Base-by-base conservation (phyloP, 805 yeast genomes). In the Monosporozyma solicola region DNA sequence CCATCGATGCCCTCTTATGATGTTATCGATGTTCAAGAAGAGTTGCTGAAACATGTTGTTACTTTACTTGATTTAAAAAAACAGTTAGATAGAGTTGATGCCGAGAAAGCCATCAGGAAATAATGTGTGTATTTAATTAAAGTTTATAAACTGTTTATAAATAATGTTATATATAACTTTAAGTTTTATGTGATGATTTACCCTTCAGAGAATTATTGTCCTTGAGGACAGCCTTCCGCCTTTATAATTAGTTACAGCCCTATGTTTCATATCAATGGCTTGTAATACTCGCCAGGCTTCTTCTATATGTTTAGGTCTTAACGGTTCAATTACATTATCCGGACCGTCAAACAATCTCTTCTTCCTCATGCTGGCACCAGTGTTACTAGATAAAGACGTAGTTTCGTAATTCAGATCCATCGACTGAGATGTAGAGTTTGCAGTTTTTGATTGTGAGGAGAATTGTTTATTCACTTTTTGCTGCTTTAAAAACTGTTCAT, bases 241-340 rank as follows among this genome's bases (percentile, higher is more conserved):
- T 33, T 82, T 79, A 66, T 84, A 88, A 51, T 85, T 82, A 54
- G 89, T 74, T 45, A 83, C 65, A 2, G 94, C 85, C 54, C 77
- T 80, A 56, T 80, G 84, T 47, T 75, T 78, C 61, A 79, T 79
- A 46, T 77, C 76, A 1, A 70, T 71, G 1, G 74, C 69, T 66
- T 90, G 97, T 45, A 88, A 68, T 51, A 84, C 71, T 61, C 97
- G 74, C 90, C 94, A 89, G 0, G 97, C 97, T 63, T 89, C 96
- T 54, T 84, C 83, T 10, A 91, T 83, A 67, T 91, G 96, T 54
- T 80, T 79, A 0, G 92, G 87, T 64, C 80, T 73, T 39, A 91
- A 75, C 0, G 97, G 96, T 53, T 80, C 79, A 15, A 84, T 85
- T 50, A 84, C 80, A 61, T 87, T 88, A 61, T 89, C 95, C 0